Percentiles rank a stretch among this genome's conserved stretches.
phyloP scores from a whole-genome alignment of 352 stramenopile genomes.

The Pythium folliculosum region DNA sequence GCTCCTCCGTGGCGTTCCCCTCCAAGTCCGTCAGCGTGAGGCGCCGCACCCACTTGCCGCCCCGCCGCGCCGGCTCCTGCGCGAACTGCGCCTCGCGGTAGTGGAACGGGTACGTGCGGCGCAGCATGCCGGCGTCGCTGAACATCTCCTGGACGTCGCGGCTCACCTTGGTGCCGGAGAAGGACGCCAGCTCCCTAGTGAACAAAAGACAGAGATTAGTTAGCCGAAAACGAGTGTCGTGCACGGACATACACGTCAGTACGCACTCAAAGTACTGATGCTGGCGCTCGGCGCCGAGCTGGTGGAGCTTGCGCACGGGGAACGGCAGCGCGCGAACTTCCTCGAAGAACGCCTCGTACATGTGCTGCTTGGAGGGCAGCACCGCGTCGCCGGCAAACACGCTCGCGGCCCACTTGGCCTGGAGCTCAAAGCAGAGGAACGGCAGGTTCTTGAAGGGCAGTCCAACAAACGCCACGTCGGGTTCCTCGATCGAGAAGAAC shows the following conservation, averaged over 20 bases:
- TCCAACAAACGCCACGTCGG: constrained; percentile 69
- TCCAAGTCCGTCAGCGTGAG: constrained; percentile 12
- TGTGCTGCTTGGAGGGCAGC: constrained; percentile 64
- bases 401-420: constrained; percentile 63
- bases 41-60: constrained; percentile 30
- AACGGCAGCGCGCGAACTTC: constrained; percentile 45
- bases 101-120: constrained; percentile 56
- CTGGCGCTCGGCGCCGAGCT: constrained; percentile 46
- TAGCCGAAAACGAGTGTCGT: too few relatives aligned
- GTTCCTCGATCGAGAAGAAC: constrained; percentile 76
- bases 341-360: constrained; percentile 66
- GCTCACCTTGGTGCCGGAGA: constrained; percentile 37
- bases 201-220: background rate
- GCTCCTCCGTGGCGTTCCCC: constrained; percentile 19
- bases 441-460: constrained; percentile 76
- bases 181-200: constrained; percentile 26
- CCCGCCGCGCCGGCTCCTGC: constrained; percentile 26
- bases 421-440: constrained; percentile 83
- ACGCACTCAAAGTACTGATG: constrained; percentile 26
- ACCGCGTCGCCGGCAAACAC: constrained; percentile 46
- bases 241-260: too few relatives aligned
- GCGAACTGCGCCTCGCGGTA: constrained; percentile 66
- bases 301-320: constrained; percentile 64
- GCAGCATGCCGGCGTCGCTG: constrained; percentile 55
- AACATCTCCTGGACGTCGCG: constrained; percentile 68